phyloP scores from a whole-genome alignment of 371 early-diverging fungal genomes.

The Fennellomyces sp. region DNA sequence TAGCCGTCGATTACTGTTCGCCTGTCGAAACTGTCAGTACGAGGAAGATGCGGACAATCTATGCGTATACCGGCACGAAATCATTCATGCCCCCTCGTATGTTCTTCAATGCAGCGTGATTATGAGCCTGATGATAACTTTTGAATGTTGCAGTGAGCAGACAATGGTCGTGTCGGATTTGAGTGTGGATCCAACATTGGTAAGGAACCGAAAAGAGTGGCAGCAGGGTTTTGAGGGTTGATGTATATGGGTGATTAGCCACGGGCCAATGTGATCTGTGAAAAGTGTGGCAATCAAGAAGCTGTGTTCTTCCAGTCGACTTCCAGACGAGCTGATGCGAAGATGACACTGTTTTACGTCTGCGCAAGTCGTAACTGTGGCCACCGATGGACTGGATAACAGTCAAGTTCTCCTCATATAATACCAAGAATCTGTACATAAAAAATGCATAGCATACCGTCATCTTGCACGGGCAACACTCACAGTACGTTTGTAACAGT shows the following conservation, averaged over 20 bases:
- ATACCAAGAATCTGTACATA: not conserved
- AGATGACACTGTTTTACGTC: slow-evolving; percentile 93
- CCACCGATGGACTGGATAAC: slow-evolving; percentile 71
- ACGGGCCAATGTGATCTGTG: slow-evolving; percentile 70
- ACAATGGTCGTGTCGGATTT: slow-evolving; percentile 80
- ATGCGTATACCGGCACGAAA: slow-evolving; percentile 88
- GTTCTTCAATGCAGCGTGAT: slow-evolving; percentile 1
- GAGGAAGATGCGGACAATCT: slow-evolving; percentile 83
- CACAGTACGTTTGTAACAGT: too few relatives aligned
- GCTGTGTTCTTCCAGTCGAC: slow-evolving; percentile 94
- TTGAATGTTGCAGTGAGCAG: slow-evolving; percentile 61
- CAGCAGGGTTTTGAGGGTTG: too few relatives aligned
- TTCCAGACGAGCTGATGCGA: slow-evolving; percentile 83
- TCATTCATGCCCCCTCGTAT: slow-evolving; percentile 81
- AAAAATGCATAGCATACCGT: too few relatives aligned
- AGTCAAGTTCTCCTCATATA: not conserved
- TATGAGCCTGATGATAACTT: not conserved
- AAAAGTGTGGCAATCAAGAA: slow-evolving; percentile 73
- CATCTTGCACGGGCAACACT: not conserved
- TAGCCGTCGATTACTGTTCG: slow-evolving; percentile 72
- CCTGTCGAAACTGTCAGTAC: slow-evolving; percentile 95
- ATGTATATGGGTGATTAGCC: slow-evolving; percentile 42
- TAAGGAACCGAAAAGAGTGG: slow-evolving; percentile 20
- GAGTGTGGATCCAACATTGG: slow-evolving; percentile 81
- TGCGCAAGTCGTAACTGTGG: slow-evolving; percentile 80